These are phyloP conservation scores for Neurospora sp. DNA, from an alignment of 495 filamentous ascomycete species.

Conservation along the genomic window DNA sequence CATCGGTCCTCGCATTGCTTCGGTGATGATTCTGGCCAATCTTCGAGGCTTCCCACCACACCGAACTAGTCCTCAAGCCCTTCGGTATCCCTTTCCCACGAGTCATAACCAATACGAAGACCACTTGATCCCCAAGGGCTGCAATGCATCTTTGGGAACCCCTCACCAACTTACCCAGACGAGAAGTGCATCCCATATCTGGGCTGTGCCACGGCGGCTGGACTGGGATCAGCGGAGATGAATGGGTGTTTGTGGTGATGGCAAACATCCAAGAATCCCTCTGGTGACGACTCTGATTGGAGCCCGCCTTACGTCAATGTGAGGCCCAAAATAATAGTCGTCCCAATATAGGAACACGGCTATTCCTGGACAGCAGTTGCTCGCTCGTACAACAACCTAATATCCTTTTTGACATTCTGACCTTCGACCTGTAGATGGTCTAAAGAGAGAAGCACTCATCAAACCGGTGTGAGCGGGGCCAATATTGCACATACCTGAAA, in stretches of 20 bases:
- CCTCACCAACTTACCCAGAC: constrained; percentile 6
- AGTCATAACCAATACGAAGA: not conserved
- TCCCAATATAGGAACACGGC: not conserved
- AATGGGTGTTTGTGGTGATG: not conserved
- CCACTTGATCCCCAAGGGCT: not conserved
- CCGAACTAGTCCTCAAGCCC: not conserved
- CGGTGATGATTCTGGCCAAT: not conserved
- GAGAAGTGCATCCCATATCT: not conserved
- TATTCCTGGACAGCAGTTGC: not conserved
- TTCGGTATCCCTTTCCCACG: not conserved
- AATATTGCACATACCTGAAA: not conserved
- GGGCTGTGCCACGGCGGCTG: not conserved
- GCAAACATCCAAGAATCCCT: not conserved
- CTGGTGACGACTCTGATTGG: not conserved
- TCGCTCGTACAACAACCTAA: not conserved
- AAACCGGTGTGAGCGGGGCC: not conserved
- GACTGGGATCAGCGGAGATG: not conserved
- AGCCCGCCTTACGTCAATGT: not conserved
- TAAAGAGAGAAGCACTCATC: not conserved
- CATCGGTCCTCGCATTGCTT: not conserved
- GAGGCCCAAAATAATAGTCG: not conserved
- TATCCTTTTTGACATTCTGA: not conserved
- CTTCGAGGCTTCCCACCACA: not conserved
- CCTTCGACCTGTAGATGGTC: not conserved
- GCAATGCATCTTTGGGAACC: constrained; percentile 22